A percentile compares a stretch with the other conserved stretches of the same genome.
phyloP scores from a whole-genome alignment of 2,329 filamentous ascomycete genomes.

The Botryotinia globosa region DNA sequence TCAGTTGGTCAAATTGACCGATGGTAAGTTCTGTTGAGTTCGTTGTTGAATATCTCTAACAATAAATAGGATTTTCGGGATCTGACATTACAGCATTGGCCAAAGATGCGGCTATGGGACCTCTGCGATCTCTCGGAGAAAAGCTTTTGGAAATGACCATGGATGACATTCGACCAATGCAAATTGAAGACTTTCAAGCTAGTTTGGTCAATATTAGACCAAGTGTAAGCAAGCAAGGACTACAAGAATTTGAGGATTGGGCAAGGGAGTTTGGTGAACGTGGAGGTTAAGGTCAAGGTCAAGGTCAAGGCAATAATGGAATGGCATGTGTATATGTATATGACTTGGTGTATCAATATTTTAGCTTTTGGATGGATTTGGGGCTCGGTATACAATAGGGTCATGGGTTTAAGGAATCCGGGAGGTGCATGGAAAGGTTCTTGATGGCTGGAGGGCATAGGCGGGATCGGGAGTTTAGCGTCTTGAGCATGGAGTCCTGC shows the following conservation, averaged over 20 bases:
- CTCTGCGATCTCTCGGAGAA: slow-evolving; percentile 84
- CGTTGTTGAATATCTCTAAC: slow-evolving; percentile 19
- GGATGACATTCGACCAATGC: slow-evolving; percentile 89
- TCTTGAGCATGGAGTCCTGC: background rate
- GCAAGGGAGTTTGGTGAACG: slow-evolving; percentile 88
- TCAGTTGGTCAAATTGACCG: slow-evolving; percentile 73
- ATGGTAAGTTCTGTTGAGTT: slow-evolving; percentile 42
- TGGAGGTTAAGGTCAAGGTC: slow-evolving; percentile 69
- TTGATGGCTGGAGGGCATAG: background rate
- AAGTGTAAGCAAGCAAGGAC: slow-evolving; percentile 79
- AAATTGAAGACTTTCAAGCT: slow-evolving; percentile 76
- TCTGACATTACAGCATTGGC: slow-evolving; percentile 95
- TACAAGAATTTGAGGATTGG: slow-evolving; percentile 93
- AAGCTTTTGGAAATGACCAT: slow-evolving; percentile 86
- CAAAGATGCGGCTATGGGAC: slow-evolving; percentile 98
- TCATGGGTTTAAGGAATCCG: background rate
- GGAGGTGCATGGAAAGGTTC: slow-evolving; percentile 1
- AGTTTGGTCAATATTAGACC: slow-evolving; percentile 84
- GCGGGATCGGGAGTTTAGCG: background rate
- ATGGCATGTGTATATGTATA: background rate
- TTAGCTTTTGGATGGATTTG: slow-evolving; percentile 3
- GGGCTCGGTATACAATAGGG: background rate
- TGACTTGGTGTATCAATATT: slow-evolving; percentile 14
- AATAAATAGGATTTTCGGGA: slow-evolving; percentile 78
- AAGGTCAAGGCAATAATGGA: slow-evolving; percentile 43